Evolutionary conservation across 2,329 filamentous ascomycete genomes (phyloP).

Genomic region (Cercospora janseana): DNA sequence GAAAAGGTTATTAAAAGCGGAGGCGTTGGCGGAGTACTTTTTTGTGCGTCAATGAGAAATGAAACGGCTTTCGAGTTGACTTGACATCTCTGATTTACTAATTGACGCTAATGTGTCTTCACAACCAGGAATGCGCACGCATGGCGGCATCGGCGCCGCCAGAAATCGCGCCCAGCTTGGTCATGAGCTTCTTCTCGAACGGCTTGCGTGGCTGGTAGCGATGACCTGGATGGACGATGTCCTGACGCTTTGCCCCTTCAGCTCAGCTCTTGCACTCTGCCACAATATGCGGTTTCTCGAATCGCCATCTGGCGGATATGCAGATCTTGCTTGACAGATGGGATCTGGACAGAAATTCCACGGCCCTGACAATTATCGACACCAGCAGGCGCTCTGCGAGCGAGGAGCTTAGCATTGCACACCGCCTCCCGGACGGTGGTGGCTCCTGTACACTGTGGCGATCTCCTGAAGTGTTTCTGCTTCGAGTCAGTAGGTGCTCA

Average conservation of each 20-base stretch:
- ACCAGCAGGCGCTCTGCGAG: too few species aligned
- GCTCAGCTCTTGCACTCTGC: slow-evolving; percentile 8
- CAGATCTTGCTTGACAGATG: too few species aligned
- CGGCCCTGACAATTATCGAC: too few species aligned
- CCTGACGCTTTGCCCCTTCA: slow-evolving; percentile 12
- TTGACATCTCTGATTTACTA: neutral
- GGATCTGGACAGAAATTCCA: too few species aligned
- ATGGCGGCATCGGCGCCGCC: slow-evolving; percentile 16
- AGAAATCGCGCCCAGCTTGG: slow-evolving; percentile 23
- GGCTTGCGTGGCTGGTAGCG: slow-evolving; percentile 36
- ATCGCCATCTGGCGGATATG: neutral
- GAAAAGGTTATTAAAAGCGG: slow-evolving; percentile 4
- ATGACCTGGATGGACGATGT: slow-evolving; percentile 18
- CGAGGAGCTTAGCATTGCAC: slow-evolving; percentile 22
- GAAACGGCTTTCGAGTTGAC: neutral
- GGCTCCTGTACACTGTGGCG: slow-evolving; percentile 14
- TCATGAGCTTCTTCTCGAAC: slow-evolving; percentile 22
- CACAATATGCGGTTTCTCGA: neutral
- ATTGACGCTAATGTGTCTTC: too few species aligned
- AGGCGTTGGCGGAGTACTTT: slow-evolving; percentile 7
- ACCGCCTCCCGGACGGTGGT: slow-evolving; percentile 23
- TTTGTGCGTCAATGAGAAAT: too few species aligned
- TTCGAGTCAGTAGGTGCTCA: slow-evolving; percentile 3
- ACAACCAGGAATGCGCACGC: neutral
- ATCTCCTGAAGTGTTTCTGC: neutral